Evolutionary conservation across 2,329 filamentous ascomycete species (phyloP).

Genomic region (Clonostachys rosea): DNA sequence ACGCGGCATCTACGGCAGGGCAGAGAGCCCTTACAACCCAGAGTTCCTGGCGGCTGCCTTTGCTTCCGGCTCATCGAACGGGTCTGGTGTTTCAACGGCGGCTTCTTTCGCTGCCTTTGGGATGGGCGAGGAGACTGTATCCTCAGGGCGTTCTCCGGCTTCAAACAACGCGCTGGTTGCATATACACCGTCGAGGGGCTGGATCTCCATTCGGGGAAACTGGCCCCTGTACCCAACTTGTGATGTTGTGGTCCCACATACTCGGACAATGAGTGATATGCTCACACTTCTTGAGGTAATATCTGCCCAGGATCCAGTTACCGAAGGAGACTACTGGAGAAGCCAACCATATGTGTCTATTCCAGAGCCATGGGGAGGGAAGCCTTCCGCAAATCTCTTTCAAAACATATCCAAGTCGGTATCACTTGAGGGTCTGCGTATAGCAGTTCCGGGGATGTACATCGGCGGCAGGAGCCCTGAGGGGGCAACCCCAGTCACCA

Average conservation of each 20-base stretch:
- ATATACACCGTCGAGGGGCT: slow-evolving; percentile 49
- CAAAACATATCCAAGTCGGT: slow-evolving; percentile 16
- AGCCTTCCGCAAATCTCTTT: slow-evolving; percentile 19
- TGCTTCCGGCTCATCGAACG: slow-evolving; percentile 54
- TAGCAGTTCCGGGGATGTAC: slow-evolving; percentile 47
- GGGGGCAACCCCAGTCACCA: slow-evolving; percentile 7
- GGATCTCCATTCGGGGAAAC: slow-evolving; percentile 44
- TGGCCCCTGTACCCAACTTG: slow-evolving; percentile 54
- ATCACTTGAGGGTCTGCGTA: slow-evolving; percentile 33
- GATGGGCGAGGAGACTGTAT: slow-evolving; percentile 50
- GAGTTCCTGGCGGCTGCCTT: slow-evolving; percentile 49
- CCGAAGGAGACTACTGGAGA: slow-evolving; percentile 47
- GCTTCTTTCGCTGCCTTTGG: slow-evolving; percentile 47
- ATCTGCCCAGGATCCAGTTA: slow-evolving; percentile 30
- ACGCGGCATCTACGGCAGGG: slow-evolving; percentile 48
- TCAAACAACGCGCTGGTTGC: slow-evolving; percentile 51
- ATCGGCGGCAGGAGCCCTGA: slow-evolving; percentile 28
- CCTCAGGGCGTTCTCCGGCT: slow-evolving; percentile 49
- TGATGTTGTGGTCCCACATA: slow-evolving; percentile 49
- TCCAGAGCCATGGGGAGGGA: slow-evolving; percentile 15
- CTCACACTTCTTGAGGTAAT: slow-evolving; percentile 43
- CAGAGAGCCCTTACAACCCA: slow-evolving; percentile 50
- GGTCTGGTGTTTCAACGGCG: slow-evolving; percentile 43
- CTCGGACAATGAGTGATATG: slow-evolving; percentile 43
- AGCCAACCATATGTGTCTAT: slow-evolving; percentile 40